Base-by-base conservation (phyloP, 2,329 filamentous ascomycete genomes). In the Alternaria brassicicola region DNA sequence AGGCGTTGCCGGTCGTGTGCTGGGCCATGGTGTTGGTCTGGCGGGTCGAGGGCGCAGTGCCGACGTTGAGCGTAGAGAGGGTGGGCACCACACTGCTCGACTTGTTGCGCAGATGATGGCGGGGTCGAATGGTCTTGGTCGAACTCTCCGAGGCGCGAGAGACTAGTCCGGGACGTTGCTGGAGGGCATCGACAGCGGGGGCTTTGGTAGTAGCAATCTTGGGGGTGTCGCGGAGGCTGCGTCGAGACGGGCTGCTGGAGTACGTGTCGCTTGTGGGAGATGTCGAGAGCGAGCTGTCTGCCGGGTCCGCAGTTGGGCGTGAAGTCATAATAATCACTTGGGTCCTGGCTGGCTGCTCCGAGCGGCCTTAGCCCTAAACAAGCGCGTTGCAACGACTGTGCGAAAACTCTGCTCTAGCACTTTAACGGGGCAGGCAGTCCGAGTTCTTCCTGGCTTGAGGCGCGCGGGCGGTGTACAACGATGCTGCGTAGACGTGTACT, bases 1-100 rank as follows among this genome's bases (percentile, higher is more conserved):
- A 76, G 74, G 79, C 10, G 36, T 39, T 78, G 74, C 79, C 79
- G 60, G 65, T 63, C 52, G 56, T 63, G 59, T 73, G 63, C 41
- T 70, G 67, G 66, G 74, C 70, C 71, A 73, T 74, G 54, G 67
- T 72, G 68, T 67, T 64, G 28, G 69, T 63, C 42, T 68, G 64
- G 63, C 60, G 69, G 66, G 68, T 67, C 53, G 67, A 69, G 53
- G 70, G 68, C 43, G 70, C 66, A 46, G 63, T 70, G 62, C 63
- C 63, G 62, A 70, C 67, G 65, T 68, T 70, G 62, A 69, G 63
- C 39, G 70, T 72, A 51, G 79, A 81, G 46, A 82, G 73, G 6
- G 80, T 81, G 53, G 80, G 80, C 38, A 82, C 72, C 38, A 79
- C 78, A 62, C 77, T 79, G 49, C 73, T 71, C 12, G 76, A 79